These are phyloP conservation scores for Plasmopara muralis DNA, from an alignment of 352 stramenopile species.

Conservation along the genomic window DNA sequence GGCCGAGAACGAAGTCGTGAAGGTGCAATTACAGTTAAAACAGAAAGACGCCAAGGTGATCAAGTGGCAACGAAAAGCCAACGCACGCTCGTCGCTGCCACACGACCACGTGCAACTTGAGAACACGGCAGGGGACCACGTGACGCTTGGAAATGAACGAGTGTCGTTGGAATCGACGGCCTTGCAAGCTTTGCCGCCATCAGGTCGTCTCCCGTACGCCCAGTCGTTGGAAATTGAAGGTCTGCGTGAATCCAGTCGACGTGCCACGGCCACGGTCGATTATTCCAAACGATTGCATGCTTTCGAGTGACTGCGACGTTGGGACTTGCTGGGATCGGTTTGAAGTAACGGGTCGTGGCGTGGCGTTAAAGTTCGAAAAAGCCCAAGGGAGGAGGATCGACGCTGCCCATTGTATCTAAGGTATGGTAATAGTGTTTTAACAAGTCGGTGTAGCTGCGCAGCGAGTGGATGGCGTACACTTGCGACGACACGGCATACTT, in stretches of 20 bases:
- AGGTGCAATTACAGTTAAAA: slow-evolving; percentile 7
- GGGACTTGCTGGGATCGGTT: too few relatives aligned
- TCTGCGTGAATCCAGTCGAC: slow-evolving; percentile 57
- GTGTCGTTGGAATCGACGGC: too few relatives aligned
- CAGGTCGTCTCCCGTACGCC: slow-evolving; percentile 63
- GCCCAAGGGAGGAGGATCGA: slow-evolving; percentile 46
- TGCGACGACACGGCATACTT: slow-evolving; percentile 49
- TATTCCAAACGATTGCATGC: slow-evolving; percentile 37
- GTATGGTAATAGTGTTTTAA: slow-evolving; percentile 66
- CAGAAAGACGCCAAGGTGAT: slow-evolving; percentile 7
- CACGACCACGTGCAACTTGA: slow-evolving; percentile 11
- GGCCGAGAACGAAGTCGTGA: slow-evolving; percentile 20
- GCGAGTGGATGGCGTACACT: slow-evolving; percentile 49
- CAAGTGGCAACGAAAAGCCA: slow-evolving; percentile 21
- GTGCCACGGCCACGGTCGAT: slow-evolving; percentile 29
- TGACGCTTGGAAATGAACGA: too few relatives aligned
- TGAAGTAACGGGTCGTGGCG: too few relatives aligned
- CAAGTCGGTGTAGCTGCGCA: slow-evolving; percentile 57
- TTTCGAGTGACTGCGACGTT: slow-evolving; percentile 8
- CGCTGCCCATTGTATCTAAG: slow-evolving; percentile 33
- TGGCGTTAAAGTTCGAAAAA: slow-evolving; percentile 25
- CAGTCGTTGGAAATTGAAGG: slow-evolving; percentile 78
- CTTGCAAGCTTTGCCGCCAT: slow-evolving; percentile 42
- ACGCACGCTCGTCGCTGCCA: neutral
- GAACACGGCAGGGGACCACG: slow-evolving; percentile 5